Conservation (phyloP, 441 rosid genomes). For the Geranium incanum region DNA sequence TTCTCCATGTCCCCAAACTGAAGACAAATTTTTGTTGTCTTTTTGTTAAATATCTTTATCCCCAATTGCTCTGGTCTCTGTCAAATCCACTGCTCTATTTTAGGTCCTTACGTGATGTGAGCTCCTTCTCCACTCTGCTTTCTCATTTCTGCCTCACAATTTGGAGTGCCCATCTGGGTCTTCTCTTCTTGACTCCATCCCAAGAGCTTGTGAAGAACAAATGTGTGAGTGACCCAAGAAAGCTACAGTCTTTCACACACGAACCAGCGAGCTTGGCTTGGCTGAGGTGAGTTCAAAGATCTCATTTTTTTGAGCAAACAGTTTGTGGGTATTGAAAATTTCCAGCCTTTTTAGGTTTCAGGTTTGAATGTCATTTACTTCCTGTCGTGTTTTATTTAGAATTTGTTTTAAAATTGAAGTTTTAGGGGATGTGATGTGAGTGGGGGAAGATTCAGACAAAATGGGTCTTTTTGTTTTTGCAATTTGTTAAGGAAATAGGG, state of each 20-base stretch:
- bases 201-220: background rate
- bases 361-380: constrained; percentile 15
- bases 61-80: background rate
- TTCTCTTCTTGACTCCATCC: background rate
- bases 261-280: background rate
- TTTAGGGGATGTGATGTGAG: constrained; percentile 1
- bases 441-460: constrained; percentile 42
- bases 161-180: constrained; percentile 1
- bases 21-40: background rate
- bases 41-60: background rate
- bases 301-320: constrained; percentile 5
- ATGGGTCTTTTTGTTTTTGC: constrained; percentile 20
- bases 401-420: background rate
- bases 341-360: constrained; percentile 21
- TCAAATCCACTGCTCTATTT: background rate
- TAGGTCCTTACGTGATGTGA: background rate
- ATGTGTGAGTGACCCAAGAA: constrained; percentile 7
- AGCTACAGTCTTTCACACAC: constrained; percentile 11
- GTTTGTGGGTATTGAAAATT: constrained; percentile 15
- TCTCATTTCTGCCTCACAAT: constrained; percentile 2
- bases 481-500: constrained; percentile 14
- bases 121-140: background rate
- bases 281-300: background rate
- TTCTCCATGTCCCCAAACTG: constrained; percentile 2
- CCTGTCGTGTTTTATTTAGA: constrained; percentile 11